Conservation (phyloP, 495 filamentous ascomycete species). For the Penicillium roqueforti region DNA sequence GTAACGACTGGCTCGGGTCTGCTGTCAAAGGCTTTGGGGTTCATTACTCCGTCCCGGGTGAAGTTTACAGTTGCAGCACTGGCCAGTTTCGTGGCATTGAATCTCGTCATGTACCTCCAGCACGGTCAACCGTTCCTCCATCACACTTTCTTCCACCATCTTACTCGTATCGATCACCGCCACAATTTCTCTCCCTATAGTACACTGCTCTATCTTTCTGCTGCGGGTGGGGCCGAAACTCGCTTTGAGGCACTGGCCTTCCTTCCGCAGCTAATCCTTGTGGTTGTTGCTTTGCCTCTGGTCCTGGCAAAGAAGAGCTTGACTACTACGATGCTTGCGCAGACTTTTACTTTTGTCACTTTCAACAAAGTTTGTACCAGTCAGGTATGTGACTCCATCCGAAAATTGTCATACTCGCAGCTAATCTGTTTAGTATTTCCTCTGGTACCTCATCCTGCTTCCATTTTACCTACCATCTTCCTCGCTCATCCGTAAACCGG, state of each 20-base stretch:
- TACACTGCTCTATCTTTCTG: constrained; percentile 79
- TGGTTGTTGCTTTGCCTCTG: constrained; percentile 70
- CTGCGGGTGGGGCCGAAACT: constrained; percentile 47
- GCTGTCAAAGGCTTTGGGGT: constrained; percentile 34
- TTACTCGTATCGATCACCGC: constrained; percentile 90
- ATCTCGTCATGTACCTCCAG: constrained; percentile 69
- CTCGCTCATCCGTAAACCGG: constrained; percentile 56
- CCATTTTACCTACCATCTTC: constrained; percentile 85
- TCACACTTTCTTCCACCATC: constrained; percentile 88
- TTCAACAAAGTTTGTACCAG: constrained; percentile 99
- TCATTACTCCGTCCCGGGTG: constrained; percentile 60
- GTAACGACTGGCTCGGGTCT: constrained; percentile 1
- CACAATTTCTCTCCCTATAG: constrained; percentile 99
- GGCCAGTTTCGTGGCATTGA: constrained; percentile 65
- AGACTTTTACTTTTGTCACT: constrained; percentile 94
- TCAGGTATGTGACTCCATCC: constrained; percentile 56
- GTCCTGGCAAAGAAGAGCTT: constrained; percentile 79
- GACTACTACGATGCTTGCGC: constrained; percentile 87
- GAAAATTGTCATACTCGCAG: neutral
- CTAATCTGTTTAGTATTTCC: constrained; percentile 68
- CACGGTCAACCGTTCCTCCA: constrained; percentile 72
- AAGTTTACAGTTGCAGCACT: constrained; percentile 62
- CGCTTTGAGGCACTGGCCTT: constrained; percentile 80
- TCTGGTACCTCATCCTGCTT: constrained; percentile 94
- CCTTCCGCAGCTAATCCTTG: constrained; percentile 77